phyloP scores from a whole-genome alignment of 2,329 filamentous ascomycete species.

The Diaporthe sp. region DNA sequence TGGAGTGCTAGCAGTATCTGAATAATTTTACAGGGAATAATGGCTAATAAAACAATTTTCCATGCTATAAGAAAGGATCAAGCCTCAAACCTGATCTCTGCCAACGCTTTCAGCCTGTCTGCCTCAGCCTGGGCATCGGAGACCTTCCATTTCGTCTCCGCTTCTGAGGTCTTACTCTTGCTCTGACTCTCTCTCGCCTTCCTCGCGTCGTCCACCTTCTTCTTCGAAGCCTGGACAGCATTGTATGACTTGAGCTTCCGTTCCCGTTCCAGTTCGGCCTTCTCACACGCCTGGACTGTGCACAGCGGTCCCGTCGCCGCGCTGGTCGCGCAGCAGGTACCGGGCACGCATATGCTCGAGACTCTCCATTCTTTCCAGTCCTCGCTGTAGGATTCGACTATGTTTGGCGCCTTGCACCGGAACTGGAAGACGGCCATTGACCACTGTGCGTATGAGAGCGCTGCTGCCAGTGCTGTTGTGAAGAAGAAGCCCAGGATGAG shows the following conservation, averaged over 20 bases:
- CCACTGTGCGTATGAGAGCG: conserved; percentile 25
- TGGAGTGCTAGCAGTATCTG: background rate
- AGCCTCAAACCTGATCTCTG: background rate
- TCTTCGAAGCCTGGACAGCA: background rate
- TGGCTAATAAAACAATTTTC: background rate
- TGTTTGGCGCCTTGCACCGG: conserved; percentile 28
- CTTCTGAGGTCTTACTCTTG: conserved; percentile 5
- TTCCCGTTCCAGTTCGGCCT: conserved; percentile 22
- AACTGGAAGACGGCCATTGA: conserved; percentile 29
- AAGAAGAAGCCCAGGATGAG: conserved; percentile 10
- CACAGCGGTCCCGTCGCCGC: conserved; percentile 33
- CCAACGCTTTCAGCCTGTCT: conserved; percentile 9
- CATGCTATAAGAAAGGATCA: background rate
- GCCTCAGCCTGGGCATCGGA: conserved; percentile 10
- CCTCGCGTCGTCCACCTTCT: conserved; percentile 4
- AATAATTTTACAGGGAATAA: background rate
- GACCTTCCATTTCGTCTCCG: conserved; percentile 19
- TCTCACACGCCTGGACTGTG: conserved; percentile 25
- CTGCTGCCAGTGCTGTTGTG: background rate
- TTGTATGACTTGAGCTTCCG: conserved; percentile 19
- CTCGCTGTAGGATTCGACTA: conserved; percentile 21
- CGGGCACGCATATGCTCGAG: conserved; percentile 31
- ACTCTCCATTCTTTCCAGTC: conserved; percentile 33
- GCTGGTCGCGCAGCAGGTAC: conserved; percentile 31
- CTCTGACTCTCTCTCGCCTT: background rate